Conservation (phyloP, 306 rosid species). For the Dalbergia oliveri region DNA sequence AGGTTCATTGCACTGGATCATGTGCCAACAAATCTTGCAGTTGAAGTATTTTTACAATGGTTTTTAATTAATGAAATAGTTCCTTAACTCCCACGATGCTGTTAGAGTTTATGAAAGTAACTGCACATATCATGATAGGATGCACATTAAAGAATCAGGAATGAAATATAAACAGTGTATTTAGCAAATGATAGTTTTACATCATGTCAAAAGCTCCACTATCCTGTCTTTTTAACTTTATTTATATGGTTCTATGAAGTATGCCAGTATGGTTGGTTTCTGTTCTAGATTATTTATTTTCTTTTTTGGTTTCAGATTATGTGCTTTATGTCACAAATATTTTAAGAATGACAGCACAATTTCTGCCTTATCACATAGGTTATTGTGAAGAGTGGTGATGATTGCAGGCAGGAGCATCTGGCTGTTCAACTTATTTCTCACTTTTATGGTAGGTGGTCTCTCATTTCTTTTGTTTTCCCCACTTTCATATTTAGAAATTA, state of each 20-base stretch:
- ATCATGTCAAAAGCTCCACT: conserved; percentile 23
- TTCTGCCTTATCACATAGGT: conserved; percentile 60
- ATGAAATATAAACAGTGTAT: background rate
- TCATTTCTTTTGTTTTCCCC: conserved; percentile 33
- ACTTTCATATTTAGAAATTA: conserved; percentile 24
- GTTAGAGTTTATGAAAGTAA: conserved; percentile 26
- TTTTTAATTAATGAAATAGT: conserved; percentile 1
- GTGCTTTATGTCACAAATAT: conserved; percentile 31
- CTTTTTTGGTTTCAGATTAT: conserved; percentile 15
- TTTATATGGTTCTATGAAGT: conserved; percentile 23
- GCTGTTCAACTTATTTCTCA: conserved; percentile 99
- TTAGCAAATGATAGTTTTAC: conserved; percentile 29
- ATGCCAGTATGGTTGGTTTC: conserved; percentile 35
- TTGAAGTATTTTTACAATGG: conserved; percentile 26
- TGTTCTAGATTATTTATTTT: conserved; percentile 21
- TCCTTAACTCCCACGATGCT: conserved; percentile 23
- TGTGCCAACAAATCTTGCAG: conserved; percentile 7
- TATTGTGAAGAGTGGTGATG: conserved; percentile 99
- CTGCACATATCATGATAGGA: conserved; percentile 1
- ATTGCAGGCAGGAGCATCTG: conserved; percentile 99
- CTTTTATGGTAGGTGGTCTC: conserved; percentile 77
- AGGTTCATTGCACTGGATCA: conserved; percentile 11
- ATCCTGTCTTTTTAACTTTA: conserved; percentile 1
- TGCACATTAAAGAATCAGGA: conserved; percentile 10
- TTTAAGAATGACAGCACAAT: conserved; percentile 33